These are phyloP conservation scores for Hortaea sp. DNA, from an alignment of 2,329 filamentous ascomycete species.

Conservation along the genomic window DNA sequence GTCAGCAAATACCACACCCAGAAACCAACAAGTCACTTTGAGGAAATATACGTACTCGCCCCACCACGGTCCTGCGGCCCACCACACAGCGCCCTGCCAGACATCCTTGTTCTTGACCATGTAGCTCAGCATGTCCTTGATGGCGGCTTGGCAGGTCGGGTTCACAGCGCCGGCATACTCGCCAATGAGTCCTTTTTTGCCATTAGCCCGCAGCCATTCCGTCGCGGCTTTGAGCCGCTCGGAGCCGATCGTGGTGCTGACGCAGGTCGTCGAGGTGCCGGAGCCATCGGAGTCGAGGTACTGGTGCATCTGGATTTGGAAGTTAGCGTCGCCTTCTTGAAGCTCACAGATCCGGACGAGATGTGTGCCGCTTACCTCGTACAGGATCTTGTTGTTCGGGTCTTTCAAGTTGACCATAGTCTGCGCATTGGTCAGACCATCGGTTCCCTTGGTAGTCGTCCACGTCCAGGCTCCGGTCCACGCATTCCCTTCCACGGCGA, in stretches of 20 bases:
- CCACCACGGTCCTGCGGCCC: no score
- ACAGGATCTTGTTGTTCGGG: constrained; percentile 44
- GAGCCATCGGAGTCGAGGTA: constrained; percentile 45
- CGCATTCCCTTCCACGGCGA: constrained; percentile 48
- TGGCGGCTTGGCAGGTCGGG: constrained; percentile 37
- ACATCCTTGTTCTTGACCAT: constrained; percentile 41
- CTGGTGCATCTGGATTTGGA: constrained; percentile 47
- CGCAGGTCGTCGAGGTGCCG: constrained; percentile 38
- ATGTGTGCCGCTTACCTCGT: neutral
- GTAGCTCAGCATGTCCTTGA: constrained; percentile 41
- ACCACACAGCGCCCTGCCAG: constrained; percentile 33
- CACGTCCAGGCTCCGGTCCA: constrained; percentile 43
- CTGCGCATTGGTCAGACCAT: constrained; percentile 32
- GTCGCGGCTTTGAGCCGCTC: constrained; percentile 44
- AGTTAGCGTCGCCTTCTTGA: no score
- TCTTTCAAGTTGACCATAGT: constrained; percentile 41
- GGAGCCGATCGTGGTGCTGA: constrained; percentile 43
- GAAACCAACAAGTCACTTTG: no score
- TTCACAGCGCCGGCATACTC: constrained; percentile 47
- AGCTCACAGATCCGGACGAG: no score
- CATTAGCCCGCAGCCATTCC: constrained; percentile 43
- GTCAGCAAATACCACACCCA: no score
- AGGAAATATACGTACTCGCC: no score
- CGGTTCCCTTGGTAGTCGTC: constrained; percentile 33
- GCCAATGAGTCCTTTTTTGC: constrained; percentile 43